Percentiles rank a stretch among this genome's conserved stretches.
These are phyloP conservation scores for Rhynchospora breviuscula DNA, from an alignment of 176 grass and related monocot genomes.

Conservation along the genomic window DNA sequence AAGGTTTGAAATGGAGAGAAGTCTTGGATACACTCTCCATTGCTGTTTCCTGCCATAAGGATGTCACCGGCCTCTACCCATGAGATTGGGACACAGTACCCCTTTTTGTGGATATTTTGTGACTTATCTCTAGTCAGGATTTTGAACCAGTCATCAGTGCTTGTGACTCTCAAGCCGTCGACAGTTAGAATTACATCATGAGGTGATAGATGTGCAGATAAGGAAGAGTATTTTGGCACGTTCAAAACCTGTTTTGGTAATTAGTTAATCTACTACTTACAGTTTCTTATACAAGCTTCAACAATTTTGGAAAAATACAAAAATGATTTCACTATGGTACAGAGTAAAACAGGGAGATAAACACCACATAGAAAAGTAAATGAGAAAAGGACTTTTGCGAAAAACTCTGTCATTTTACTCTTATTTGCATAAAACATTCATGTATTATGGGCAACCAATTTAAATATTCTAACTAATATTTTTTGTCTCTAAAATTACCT, in stretches of 20 bases:
- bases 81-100: slow-evolving; percentile 71
- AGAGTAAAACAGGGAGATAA: not conserved
- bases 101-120: slow-evolving; percentile 46
- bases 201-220: slow-evolving; percentile 54
- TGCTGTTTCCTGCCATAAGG: slow-evolving; percentile 43
- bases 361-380: not conserved
- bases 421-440: not conserved
- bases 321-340: not conserved
- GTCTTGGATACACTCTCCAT: slow-evolving; percentile 53
- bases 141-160: slow-evolving; percentile 54
- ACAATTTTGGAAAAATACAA: not conserved
- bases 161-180: slow-evolving; percentile 66
- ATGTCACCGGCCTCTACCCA: slow-evolving; percentile 69
- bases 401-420: not conserved
- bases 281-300: not conserved
- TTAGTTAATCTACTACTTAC: slow-evolving; percentile 19
- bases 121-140: slow-evolving; percentile 38
- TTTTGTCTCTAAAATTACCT: not conserved
- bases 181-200: slow-evolving; percentile 73
- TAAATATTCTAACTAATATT: not conserved
- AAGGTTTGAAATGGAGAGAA: slow-evolving; percentile 40
- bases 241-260: slow-evolving; percentile 50
- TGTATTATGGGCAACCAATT: not conserved
- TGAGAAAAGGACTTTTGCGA: not conserved
- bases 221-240: slow-evolving; percentile 53